Conservation (phyloP, 345 rosid species). For the Ceriops decandra region DNA sequence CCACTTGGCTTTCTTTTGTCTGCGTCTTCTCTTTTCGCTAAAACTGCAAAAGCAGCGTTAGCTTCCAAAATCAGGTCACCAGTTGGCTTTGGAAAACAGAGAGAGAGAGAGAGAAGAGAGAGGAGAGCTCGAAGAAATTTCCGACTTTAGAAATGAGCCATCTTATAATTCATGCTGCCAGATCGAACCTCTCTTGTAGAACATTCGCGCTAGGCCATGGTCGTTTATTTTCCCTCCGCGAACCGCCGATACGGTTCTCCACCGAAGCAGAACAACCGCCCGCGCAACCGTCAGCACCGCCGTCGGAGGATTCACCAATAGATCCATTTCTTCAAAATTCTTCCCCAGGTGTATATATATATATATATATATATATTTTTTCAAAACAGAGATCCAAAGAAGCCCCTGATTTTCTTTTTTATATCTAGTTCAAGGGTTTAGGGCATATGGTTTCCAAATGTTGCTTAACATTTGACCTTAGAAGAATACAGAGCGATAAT, state of each 20-base stretch:
- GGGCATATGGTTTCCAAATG: neutral
- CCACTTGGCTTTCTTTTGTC: too few species aligned
- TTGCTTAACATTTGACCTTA: neutral
- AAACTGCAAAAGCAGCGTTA: too few species aligned
- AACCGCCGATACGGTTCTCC: slow-evolving; percentile 12
- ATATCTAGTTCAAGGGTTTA: neutral
- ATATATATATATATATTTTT: too few species aligned
- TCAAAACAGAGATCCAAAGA: too few species aligned
- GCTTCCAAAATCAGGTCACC: too few species aligned
- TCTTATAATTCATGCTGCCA: slow-evolving; percentile 18
- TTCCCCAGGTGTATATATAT: neutral
- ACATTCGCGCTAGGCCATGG: neutral
- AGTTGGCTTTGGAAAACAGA: too few species aligned
- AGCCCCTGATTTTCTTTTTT: too few species aligned
- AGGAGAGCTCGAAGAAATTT: too few species aligned
- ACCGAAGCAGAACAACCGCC: neutral
- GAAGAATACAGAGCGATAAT: neutral
- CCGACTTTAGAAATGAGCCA: slow-evolving; percentile 33
- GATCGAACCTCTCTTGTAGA: slow-evolving; percentile 25
- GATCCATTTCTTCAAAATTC: neutral
- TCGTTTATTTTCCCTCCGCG: slow-evolving; percentile 28
- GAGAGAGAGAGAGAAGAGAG: too few species aligned
- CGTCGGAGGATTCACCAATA: neutral
- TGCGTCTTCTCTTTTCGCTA: too few species aligned
- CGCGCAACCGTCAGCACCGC: too few species aligned